These are phyloP conservation scores for Cucumis cinereus DNA, from an alignment of 306 rosid species.

Conservation along the genomic window DNA sequence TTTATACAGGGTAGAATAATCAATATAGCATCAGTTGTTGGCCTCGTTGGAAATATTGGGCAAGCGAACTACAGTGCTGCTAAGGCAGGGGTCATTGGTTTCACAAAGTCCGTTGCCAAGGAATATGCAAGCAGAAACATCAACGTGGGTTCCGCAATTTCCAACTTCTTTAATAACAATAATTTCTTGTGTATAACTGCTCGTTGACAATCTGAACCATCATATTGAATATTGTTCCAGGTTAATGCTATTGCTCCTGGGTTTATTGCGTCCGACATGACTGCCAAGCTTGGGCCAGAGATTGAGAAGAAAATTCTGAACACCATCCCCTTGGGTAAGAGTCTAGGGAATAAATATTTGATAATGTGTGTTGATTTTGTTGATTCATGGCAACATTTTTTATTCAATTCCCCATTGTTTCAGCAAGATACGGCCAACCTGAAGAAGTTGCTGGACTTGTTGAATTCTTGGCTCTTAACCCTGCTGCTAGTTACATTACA, in stretches of 20 bases:
- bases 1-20: constrained; percentile 80
- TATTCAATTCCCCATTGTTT: constrained; percentile 4
- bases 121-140: constrained; percentile 85
- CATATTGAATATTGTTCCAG: constrained; percentile 25
- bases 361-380: neutral
- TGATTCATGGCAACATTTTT: neutral
- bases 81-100: constrained; percentile 96
- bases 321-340: constrained; percentile 73
- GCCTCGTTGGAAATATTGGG: constrained; percentile 82
- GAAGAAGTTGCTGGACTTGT: constrained; percentile 98
- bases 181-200: neutral
- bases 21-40: constrained; percentile 92
- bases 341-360: constrained; percentile 8
- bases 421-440: constrained; percentile 90
- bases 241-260: constrained; percentile 98
- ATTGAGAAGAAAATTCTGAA: constrained; percentile 71
- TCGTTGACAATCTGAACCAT: constrained; percentile 10
- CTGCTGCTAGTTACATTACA: constrained; percentile 82
- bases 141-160: constrained; percentile 32
- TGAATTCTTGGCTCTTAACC: constrained; percentile 83
- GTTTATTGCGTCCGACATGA: constrained; percentile 94
- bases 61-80: constrained; percentile 99
- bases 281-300: constrained; percentile 78
- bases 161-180: neutral
- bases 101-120: constrained; percentile 80